Percentiles rank a stretch among this genome's conserved stretches.
These are phyloP conservation scores for Cyberlindnera euphorbiae DNA, from an alignment of 805 yeast genomes.

Conservation along the genomic window DNA sequence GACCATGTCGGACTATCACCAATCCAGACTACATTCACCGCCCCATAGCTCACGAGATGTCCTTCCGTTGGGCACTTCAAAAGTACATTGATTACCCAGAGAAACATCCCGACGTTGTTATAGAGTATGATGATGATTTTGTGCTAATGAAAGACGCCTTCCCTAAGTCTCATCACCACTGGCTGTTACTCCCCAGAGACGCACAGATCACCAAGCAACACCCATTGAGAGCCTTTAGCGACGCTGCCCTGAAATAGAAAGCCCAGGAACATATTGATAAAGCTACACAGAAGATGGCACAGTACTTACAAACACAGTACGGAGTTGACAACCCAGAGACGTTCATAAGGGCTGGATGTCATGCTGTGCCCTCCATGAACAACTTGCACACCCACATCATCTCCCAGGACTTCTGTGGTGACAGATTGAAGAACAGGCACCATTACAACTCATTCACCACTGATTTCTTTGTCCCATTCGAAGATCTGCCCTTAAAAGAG, in stretches of 20 bases:
- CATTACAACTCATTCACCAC: constrained; percentile 75
- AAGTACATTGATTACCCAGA: constrained; percentile 46
- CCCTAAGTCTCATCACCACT: constrained; percentile 62
- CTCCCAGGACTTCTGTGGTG: constrained; percentile 56
- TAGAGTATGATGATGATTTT: constrained; percentile 46
- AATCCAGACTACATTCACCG: not conserved
- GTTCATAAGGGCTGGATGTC: constrained; percentile 55
- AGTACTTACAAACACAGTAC: constrained; percentile 9
- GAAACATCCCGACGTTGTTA: constrained; percentile 30
- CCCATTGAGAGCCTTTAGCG: constrained; percentile 38
- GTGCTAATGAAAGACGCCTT: constrained; percentile 55
- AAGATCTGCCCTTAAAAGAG: constrained; percentile 39
- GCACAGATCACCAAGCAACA: constrained; percentile 35
- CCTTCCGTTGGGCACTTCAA: constrained; percentile 43
- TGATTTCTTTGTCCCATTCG: constrained; percentile 54
- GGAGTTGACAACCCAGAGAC: constrained; percentile 20
- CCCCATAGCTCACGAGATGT: too few relatives aligned
- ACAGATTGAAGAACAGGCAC: constrained; percentile 48
- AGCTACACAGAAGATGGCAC: constrained; percentile 2
- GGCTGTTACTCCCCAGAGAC: constrained; percentile 54
- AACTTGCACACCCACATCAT: constrained; percentile 74
- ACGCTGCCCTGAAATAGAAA: constrained; percentile 8
- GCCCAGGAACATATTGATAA: constrained; percentile 17
- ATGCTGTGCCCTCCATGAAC: constrained; percentile 62
- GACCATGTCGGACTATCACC: not conserved